These are phyloP conservation scores for Orbilia oligospora DNA, from an alignment of 2,329 filamentous ascomycete genomes.

Conservation along the genomic window DNA sequence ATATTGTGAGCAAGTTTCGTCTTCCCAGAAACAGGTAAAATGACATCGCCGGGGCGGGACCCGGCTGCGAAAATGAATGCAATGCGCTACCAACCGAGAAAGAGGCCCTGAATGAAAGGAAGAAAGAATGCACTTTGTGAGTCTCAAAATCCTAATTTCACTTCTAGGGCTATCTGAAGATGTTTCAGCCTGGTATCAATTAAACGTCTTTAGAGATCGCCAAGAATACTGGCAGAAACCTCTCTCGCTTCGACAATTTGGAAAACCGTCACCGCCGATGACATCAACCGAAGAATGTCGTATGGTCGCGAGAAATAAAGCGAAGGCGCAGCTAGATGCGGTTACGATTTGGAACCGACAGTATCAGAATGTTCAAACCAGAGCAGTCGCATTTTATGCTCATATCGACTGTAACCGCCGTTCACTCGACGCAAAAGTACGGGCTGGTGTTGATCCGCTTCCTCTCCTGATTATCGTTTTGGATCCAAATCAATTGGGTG, in stretches of 20 bases:
- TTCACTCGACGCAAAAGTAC: neutral
- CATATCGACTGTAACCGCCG: neutral
- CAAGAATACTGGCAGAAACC: neutral
- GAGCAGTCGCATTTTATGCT: neutral
- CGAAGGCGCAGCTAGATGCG: neutral
- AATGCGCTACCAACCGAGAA: too few relatives aligned
- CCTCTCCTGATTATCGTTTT: neutral
- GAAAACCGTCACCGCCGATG: neutral
- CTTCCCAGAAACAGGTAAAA: neutral
- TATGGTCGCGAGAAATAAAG: neutral
- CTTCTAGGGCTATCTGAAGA: neutral
- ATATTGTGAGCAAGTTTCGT: neutral
- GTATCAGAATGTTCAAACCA: neutral
- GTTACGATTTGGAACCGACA: constrained; percentile 2
- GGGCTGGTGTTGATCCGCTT: neutral
- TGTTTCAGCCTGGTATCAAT: constrained; percentile 1
- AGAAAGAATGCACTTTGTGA: too few relatives aligned
- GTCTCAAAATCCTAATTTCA: neutral
- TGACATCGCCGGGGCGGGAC: too few relatives aligned
- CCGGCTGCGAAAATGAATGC: too few relatives aligned
- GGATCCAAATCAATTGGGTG: neutral
- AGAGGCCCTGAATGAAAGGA: neutral
- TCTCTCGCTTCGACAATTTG: neutral
- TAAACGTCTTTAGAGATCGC: constrained; percentile 2
- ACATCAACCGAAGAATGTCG: neutral